A percentile compares a stretch with the other conserved stretches of the same genome.
phyloP scores from a whole-genome alignment of 2,329 filamentous ascomycete genomes.

The Claviceps pazoutovae region DNA sequence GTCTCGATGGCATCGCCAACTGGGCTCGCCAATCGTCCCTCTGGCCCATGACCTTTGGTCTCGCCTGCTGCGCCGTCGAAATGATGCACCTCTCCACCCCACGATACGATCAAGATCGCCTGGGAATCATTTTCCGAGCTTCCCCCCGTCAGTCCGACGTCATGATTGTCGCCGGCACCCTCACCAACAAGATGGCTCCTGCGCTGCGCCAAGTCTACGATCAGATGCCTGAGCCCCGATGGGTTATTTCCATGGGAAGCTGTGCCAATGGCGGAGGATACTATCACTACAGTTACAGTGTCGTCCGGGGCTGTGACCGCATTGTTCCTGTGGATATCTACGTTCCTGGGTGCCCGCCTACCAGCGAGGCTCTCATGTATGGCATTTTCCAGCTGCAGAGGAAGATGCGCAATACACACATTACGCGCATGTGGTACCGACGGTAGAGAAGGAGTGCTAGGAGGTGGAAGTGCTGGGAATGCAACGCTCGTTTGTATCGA shows the following conservation, averaged over 20 bases:
- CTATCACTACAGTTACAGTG: conserved; percentile 75
- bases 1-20: conserved; percentile 66
- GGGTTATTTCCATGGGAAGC: conserved; percentile 73
- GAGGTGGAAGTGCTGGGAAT: neutral
- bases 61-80: conserved; percentile 79
- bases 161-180: conserved; percentile 85
- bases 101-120: conserved; percentile 76
- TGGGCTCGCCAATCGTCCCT: conserved; percentile 75
- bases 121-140: conserved; percentile 83
- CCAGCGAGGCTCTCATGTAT: conserved; percentile 49
- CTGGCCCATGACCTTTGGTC: conserved; percentile 81
- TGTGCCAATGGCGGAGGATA: conserved; percentile 78
- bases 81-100: conserved; percentile 89
- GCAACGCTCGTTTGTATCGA: neutral
- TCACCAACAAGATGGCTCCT: conserved; percentile 94
- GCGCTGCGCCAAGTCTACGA: conserved; percentile 85
- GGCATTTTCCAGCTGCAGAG: conserved; percentile 63
- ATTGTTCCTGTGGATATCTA: conserved; percentile 72
- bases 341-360: conserved; percentile 58
- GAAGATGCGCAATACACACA: conserved; percentile 53
- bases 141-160: conserved; percentile 80
- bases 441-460: conserved; percentile 24
- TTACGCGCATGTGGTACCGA: conserved; percentile 44
- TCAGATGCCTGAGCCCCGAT: conserved; percentile 85
- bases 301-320: conserved; percentile 60